These are phyloP conservation scores for Tetrahymena elliotti DNA, from an alignment of 73 alveolate species.

Conservation along the genomic window DNA sequence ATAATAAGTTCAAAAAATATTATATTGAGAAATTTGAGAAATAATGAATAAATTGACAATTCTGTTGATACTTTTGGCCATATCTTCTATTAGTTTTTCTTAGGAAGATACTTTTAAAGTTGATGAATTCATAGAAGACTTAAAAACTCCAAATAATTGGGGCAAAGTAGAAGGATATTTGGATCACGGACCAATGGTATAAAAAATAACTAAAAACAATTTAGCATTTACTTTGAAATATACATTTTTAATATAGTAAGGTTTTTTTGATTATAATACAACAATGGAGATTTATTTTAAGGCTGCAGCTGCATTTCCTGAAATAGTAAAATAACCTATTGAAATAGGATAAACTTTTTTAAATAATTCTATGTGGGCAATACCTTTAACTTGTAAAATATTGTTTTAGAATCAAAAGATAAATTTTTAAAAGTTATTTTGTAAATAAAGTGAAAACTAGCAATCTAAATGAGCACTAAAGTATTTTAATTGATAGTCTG, in stretches of 20 bases:
- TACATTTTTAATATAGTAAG: neutral
- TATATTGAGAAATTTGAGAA: no score
- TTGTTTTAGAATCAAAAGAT: neutral
- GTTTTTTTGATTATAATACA: neutral
- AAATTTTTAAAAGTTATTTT: neutral
- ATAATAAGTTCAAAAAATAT: no score
- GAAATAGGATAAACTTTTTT: neutral
- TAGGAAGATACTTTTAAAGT: neutral
- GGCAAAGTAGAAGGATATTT: neutral
- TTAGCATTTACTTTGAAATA: neutral
- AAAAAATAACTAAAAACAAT: neutral
- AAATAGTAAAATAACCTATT: neutral
- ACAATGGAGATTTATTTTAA: neutral
- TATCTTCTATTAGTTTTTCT: neutral
- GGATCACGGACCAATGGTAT: neutral
- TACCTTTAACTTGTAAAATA: neutral
- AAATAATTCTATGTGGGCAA: neutral
- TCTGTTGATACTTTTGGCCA: neutral
- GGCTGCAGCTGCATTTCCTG: neutral
- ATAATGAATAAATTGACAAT: neutral
- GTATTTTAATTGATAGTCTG: neutral
- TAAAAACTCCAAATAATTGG: neutral
- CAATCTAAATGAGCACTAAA: neutral
- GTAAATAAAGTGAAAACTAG: neutral
- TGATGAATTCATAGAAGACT: neutral